Base-by-base conservation (phyloP, 306 rosid species). In the Cicer arietinum region DNA sequence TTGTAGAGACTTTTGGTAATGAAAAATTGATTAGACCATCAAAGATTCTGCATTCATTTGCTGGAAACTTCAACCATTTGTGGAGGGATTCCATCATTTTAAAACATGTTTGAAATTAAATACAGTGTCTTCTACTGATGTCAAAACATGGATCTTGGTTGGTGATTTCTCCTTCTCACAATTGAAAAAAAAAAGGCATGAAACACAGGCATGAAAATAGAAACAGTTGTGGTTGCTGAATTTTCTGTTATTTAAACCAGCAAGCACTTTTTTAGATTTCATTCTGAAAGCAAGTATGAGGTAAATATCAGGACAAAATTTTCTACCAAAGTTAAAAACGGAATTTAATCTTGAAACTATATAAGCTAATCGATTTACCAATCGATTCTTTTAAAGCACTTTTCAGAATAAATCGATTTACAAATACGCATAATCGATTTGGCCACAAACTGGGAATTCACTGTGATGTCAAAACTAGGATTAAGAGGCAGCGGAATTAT, bases 1-100 rank as follows among this genome's bases (percentile, higher is more conserved):
- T 1, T 91, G 97, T 69, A 57, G 84, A 82, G 94, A 91, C 75
- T 91, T 91, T 79, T 93, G 98, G 97, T 91, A 88, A 91, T 45
- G 12, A 7, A 81, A 30, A 70, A 25, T 78, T 59, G 51, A 16
- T 43, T 40, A 44, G 25, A 58, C 44, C 64, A 46, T 47, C 41
- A n/a, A 58, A 22, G 16, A 11, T 22, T 47, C 40, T 42, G 14
- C 57, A 7, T 25, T 72, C 61, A 25, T 56, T 60, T 61, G 35
- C 8, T 57, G 10, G 44, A 64, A 45, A 64, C 22, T 20, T 20
- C 22, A 20, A 20, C 22, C 22, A 20, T 1, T 20, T 20, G 1
- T 20, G 22, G 22, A 20, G 22, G 22, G 22, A 20, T 20, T 20
- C 22, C 1, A 20, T 20, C 22, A 20, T 20, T 20, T 20, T 20